These are phyloP conservation scores for Gliomastix tumulicola DNA, from an alignment of 2,329 filamentous ascomycete genomes.

Conservation along the genomic window DNA sequence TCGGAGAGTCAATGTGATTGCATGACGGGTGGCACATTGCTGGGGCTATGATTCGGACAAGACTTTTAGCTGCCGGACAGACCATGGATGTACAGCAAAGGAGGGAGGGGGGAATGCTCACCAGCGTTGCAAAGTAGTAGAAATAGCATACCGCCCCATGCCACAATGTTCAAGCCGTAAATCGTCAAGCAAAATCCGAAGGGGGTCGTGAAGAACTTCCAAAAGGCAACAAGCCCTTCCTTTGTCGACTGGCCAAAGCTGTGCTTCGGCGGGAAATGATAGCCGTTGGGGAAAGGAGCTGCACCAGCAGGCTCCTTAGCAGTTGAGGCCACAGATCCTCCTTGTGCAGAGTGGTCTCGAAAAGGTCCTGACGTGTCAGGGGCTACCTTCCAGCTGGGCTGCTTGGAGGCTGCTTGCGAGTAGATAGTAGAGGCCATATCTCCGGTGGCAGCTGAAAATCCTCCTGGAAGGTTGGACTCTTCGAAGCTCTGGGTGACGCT, in stretches of 20 bases:
- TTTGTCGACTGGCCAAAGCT: conserved; percentile 50
- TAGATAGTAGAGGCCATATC: conserved; percentile 33
- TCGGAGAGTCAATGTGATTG: conserved; percentile 65
- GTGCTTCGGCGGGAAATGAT: conserved; percentile 57
- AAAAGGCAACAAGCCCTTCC: conserved; percentile 54
- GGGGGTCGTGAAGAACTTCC: conserved; percentile 68
- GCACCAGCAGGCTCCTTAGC: conserved; percentile 18
- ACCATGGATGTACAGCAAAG: background rate
- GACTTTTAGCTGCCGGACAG: background rate
- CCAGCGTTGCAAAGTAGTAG: conserved; percentile 68
- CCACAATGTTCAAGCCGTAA: conserved; percentile 76
- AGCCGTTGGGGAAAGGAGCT: conserved; percentile 52
- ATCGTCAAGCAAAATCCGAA: conserved; percentile 70
- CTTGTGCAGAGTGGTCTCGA: too few species aligned
- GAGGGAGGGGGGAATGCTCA: conserved; percentile 5
- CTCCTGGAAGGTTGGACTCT: conserved; percentile 36
- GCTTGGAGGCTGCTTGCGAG: conserved; percentile 10
- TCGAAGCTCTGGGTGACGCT: conserved; percentile 29
- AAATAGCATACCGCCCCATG: conserved; percentile 90
- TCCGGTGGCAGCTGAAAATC: conserved; percentile 40
- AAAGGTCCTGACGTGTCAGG: background rate
- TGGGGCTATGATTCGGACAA: conserved; percentile 29
- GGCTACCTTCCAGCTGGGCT: background rate
- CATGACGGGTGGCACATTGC: conserved; percentile 68
- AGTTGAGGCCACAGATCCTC: background rate